Base-by-base conservation (phyloP, 352 stramenopile genomes). In the Phytophthora sansomeana region DNA sequence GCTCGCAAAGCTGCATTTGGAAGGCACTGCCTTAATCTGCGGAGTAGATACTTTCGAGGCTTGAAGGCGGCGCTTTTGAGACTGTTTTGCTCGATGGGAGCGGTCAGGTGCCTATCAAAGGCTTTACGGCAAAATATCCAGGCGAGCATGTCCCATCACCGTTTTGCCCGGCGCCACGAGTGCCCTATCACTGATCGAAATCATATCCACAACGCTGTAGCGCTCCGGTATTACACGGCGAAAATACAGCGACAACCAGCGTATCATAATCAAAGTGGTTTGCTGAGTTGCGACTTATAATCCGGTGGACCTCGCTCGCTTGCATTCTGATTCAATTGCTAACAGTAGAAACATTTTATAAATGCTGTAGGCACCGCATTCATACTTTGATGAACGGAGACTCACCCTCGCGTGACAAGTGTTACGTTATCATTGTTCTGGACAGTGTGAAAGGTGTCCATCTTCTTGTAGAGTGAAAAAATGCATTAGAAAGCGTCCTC, bases 61-160 rank as follows among this genome's bases (percentile, higher is more conserved):
- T 39, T n/a, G 33, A n/a, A 11, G 33, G 33, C 4, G 33, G 21
- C 21, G 36, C 36, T 19, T 14, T 42, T 16, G 10, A 3, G 13
- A 16, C 4, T 13, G 2, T 42, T 19, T 21, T 21, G 36, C 16
- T 24, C 21, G 21, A 24, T 24, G 1, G 21, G 21, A 24, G 21
- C 21, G 21, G 21, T 24, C 21, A 24, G 21, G 21, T 59, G 36
- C 52, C 52, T 29, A 59, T 54, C 54, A 29, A 41, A 21, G 41
- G n/a, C 32, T 46, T 32, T 24, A 57, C 33, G 13, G 14, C 58
- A 53, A 63, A 68, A 57, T 68, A 67, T 67, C 59, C 61, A 63
- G 54, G 32, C 26, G 39, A 44, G n/a, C 30, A 17, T 68, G 51
- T 68, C 59, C 51, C 59, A 57, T 63, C 60, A 46, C 39, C n/a